Conservation (phyloP, 768 basidiomycete genomes). For the Hortiboletus campestris region DNA sequence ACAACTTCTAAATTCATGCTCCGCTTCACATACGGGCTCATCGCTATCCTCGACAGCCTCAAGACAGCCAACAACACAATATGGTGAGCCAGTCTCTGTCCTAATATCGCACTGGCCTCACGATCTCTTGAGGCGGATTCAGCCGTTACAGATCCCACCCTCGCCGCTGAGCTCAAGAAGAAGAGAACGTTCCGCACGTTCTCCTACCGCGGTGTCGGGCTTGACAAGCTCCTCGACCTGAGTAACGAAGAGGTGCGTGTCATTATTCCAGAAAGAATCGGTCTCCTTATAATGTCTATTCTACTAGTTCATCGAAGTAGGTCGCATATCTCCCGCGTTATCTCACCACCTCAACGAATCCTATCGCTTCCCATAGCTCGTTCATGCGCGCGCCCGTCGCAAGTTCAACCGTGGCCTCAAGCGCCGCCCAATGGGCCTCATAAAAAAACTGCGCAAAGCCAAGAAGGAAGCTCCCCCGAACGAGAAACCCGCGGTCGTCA, state of each 20-base stretch:
- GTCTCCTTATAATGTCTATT: constrained; percentile 1
- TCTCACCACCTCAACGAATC: background rate
- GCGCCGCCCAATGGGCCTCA: constrained; percentile 96
- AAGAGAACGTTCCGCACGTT: constrained; percentile 98
- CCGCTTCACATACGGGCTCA: constrained; percentile 19
- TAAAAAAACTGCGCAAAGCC: constrained; percentile 99
- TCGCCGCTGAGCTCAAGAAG: constrained; percentile 98
- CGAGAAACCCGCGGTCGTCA: constrained; percentile 98
- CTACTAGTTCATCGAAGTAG: constrained; percentile 74
- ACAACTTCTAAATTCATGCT: constrained; percentile 37
- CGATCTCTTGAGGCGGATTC: constrained; percentile 62
- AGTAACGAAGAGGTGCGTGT: constrained; percentile 85
- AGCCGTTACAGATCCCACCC: constrained; percentile 82
- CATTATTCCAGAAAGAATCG: background rate
- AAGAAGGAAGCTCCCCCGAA: constrained; percentile 99
- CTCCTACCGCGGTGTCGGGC: constrained; percentile 97
- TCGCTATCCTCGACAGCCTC: constrained; percentile 25
- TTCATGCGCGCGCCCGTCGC: constrained; percentile 97
- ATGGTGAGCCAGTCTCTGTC: constrained; percentile 29
- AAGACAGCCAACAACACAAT: constrained; percentile 28
- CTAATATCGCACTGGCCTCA: background rate
- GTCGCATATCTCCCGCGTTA: constrained; percentile 23
- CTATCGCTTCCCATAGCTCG: constrained; percentile 55
- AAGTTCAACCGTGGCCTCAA: constrained; percentile 99
- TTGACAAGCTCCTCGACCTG: constrained; percentile 96